A percentile compares a stretch with the other conserved stretches of the same genome.
phyloP scores from a whole-genome alignment of 768 basidiomycete genomes.

The Suillus fuscotomentosus region DNA sequence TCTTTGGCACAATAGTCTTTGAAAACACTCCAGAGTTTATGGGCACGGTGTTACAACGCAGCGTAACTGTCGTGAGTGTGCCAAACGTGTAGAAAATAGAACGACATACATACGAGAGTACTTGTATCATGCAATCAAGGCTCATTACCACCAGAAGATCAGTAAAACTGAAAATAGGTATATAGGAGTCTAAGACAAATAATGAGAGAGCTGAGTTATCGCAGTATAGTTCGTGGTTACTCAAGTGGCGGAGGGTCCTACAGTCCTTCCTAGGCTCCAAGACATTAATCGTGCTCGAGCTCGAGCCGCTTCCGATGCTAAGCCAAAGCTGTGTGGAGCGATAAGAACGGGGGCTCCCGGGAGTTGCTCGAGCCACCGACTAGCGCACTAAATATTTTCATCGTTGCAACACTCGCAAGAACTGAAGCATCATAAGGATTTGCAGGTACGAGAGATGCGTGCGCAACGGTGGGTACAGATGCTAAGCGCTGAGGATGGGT shows the following conservation, averaged over 20 bases:
- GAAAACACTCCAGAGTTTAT: no score
- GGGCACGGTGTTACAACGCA: not conserved
- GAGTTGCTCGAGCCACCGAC: constrained; percentile 39
- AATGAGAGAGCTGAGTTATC: not conserved
- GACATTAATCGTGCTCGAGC: constrained; percentile 6
- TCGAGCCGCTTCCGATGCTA: constrained; percentile 9
- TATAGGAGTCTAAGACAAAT: not conserved
- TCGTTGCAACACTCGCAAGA: not conserved
- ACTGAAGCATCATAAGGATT: not conserved
- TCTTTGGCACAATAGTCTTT: not conserved
- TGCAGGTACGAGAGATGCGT: not conserved
- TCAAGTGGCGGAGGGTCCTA: constrained; percentile 8
- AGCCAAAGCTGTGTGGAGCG: constrained; percentile 2
- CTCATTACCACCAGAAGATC: not conserved
- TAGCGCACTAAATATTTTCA: constrained; percentile 73
- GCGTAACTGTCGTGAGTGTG: not conserved
- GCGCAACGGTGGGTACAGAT: constrained; percentile 1
- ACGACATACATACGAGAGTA: not conserved
- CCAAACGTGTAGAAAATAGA: not conserved
- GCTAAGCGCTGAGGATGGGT: not conserved
- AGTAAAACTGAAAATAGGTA: not conserved
- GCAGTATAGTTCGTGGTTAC: not conserved
- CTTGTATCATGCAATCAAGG: not conserved
- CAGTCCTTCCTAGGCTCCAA: not conserved
- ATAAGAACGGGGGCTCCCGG: not conserved